Conservation (phyloP, 257 asterid species). For the Parsonsia alboflavescens region DNA sequence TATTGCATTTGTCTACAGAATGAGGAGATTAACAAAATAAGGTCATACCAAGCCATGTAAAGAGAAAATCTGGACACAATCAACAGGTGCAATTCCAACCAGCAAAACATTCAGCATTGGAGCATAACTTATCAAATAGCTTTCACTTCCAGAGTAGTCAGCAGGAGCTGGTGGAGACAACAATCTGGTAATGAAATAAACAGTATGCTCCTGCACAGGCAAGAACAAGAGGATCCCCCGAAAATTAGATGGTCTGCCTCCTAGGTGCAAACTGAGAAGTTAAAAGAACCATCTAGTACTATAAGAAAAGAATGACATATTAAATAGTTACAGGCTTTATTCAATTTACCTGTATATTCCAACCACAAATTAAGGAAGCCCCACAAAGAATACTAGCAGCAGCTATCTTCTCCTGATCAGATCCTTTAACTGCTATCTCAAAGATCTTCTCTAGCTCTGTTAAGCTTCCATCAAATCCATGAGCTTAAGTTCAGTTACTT, state of each 20-base stretch:
- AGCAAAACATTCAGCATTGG: conserved; percentile 88
- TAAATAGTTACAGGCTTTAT: background rate
- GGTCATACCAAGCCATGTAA: conserved; percentile 85
- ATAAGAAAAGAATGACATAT: background rate
- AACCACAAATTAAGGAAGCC: conserved; percentile 70
- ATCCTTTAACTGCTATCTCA: conserved; percentile 76
- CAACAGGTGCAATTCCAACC: conserved; percentile 90
- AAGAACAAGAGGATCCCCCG: conserved; percentile 19
- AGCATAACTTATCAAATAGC: conserved; percentile 76
- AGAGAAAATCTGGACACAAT: conserved; percentile 89
- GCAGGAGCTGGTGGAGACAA: conserved; percentile 81
- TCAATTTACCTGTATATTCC: conserved; percentile 77
- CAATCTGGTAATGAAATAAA: conserved; percentile 72
- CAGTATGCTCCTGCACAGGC: conserved; percentile 74
- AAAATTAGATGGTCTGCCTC: background rate
- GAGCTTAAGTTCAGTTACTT: conserved; percentile 84
- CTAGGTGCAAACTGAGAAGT: background rate
- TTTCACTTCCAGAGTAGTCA: conserved; percentile 54
- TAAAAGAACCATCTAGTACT: background rate
- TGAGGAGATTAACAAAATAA: background rate
- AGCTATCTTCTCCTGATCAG: conserved; percentile 68
- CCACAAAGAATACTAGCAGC: conserved; percentile 94
- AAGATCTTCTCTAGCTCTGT: conserved; percentile 89
- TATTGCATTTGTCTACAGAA: background rate
- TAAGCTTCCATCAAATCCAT: conserved; percentile 92